Percentiles rank a stretch among this genome's conserved stretches.
These are phyloP conservation scores for Massariosphaeria phaeospora DNA, from an alignment of 495 filamentous ascomycete species.

Conservation along the genomic window DNA sequence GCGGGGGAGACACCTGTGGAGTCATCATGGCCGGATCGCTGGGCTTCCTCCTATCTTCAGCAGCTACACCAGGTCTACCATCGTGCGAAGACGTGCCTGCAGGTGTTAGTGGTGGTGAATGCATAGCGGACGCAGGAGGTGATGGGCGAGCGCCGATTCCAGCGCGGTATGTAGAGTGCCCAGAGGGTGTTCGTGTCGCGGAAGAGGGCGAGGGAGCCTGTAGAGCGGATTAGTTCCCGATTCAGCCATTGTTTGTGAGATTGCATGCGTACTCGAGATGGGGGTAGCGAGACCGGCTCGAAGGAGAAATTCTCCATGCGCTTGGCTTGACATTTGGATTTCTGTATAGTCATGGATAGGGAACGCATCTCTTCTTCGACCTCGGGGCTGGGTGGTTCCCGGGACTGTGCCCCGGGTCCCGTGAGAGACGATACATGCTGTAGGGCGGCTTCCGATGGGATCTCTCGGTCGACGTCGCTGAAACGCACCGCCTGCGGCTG, in stretches of 20 bases:
- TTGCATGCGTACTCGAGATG: conserved; percentile 68
- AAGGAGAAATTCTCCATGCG: conserved; percentile 82
- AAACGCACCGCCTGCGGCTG: conserved; percentile 62
- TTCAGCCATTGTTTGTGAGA: too few species aligned
- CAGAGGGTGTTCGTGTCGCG: conserved; percentile 43
- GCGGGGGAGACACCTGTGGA: conserved; percentile 56
- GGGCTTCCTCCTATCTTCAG: conserved; percentile 19
- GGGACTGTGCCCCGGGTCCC: conserved; percentile 35
- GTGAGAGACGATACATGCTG: conserved; percentile 38
- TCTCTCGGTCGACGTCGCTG: conserved; percentile 72
- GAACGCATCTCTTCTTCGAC: conserved; percentile 63
- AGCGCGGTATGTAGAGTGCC: conserved; percentile 38
- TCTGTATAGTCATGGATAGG: conserved; percentile 65
- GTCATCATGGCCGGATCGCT: conserved; percentile 57
- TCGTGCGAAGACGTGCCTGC: conserved; percentile 58
- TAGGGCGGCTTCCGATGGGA: conserved; percentile 52
- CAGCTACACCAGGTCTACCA: conserved; percentile 9
- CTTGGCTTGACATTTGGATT: conserved; percentile 68
- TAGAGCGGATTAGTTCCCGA: too few species aligned
- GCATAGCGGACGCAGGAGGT: conserved; percentile 57
- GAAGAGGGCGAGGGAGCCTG: conserved; percentile 50
- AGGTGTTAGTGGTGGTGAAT: conserved; percentile 87
- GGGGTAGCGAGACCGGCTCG: conserved; percentile 81
- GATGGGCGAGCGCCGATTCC: conserved; percentile 43
- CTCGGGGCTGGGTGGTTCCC: conserved; percentile 45